These are phyloP conservation scores for Populus hybrid DNA, from an alignment of 441 rosid species.

Conservation along the genomic window DNA sequence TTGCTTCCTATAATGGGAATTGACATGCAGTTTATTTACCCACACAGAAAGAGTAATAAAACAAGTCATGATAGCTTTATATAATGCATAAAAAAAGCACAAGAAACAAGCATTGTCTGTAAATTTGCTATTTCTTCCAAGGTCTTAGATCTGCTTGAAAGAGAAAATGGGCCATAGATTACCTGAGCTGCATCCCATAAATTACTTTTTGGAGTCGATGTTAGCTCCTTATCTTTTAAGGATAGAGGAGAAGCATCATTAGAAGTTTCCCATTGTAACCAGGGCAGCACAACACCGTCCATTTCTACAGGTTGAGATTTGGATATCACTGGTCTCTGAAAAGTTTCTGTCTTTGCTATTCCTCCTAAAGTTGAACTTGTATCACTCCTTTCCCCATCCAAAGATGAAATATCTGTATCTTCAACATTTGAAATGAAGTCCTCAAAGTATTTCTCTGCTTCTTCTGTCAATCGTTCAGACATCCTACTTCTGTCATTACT, in stretches of 20 bases:
- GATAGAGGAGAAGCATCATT: constrained; percentile 49
- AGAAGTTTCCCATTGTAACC: constrained; percentile 94
- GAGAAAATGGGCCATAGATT: constrained; percentile 17
- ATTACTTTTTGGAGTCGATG: constrained; percentile 29
- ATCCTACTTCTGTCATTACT: constrained; percentile 71
- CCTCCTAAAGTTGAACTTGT: constrained; percentile 78
- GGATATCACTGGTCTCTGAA: constrained; percentile 35
- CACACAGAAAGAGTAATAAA: neutral
- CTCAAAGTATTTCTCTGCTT: constrained; percentile 87
- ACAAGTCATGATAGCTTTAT: neutral
- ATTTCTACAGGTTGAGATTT: constrained; percentile 53
- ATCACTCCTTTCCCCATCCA: constrained; percentile 93
- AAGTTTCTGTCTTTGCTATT: constrained; percentile 36
- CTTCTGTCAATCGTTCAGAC: constrained; percentile 77
- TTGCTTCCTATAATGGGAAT: constrained; percentile 34
- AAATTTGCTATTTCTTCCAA: neutral
- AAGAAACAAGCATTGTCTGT: neutral
- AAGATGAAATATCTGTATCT: constrained; percentile 90
- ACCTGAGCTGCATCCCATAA: constrained; percentile 52
- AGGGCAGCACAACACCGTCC: constrained; percentile 88
- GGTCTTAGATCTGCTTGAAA: neutral
- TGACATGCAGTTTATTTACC: neutral
- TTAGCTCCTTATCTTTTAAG: constrained; percentile 31
- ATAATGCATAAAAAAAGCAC: neutral
- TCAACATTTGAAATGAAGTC: constrained; percentile 89